Percentiles rank a stretch among this genome's conserved stretches.
Conservation (phyloP, 768 basidiomycete species). For the Trametes cinnabarina region DNA sequence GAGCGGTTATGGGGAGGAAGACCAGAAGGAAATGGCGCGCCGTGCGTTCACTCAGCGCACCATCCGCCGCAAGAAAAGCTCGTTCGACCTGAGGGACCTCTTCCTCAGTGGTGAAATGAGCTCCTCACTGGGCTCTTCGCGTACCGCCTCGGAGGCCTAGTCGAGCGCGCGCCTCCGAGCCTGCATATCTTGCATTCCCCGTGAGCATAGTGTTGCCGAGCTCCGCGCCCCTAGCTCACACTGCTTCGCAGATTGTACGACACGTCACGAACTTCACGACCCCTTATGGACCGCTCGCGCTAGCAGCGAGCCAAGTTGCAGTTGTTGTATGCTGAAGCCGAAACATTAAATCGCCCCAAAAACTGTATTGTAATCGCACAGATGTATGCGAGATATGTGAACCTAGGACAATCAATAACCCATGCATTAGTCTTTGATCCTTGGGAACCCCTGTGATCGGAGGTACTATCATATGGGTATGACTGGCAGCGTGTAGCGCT, state of each 20-base stretch:
- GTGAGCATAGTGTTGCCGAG: neutral
- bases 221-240: neutral
- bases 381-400: neutral
- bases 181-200: neutral
- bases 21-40: neutral
- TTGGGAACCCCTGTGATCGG: neutral
- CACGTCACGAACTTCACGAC: slow-evolving; percentile 2
- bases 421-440: neutral
- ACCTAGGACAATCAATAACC: neutral
- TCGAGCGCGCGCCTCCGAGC: neutral
- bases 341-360: neutral
- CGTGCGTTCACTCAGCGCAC: slow-evolving; percentile 14
- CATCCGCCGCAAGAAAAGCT: slow-evolving; percentile 28
- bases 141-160: neutral
- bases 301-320: neutral
- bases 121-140: neutral
- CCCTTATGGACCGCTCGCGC: neutral
- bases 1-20: neutral
- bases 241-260: neutral
- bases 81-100: slow-evolving; percentile 25
- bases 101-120: slow-evolving; percentile 17
- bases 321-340: neutral
- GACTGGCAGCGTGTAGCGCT: neutral
- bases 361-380: neutral
- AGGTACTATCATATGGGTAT: neutral